Base-by-base conservation (phyloP, 2,329 filamentous ascomycete genomes). In the Diplodia corticola region DNA sequence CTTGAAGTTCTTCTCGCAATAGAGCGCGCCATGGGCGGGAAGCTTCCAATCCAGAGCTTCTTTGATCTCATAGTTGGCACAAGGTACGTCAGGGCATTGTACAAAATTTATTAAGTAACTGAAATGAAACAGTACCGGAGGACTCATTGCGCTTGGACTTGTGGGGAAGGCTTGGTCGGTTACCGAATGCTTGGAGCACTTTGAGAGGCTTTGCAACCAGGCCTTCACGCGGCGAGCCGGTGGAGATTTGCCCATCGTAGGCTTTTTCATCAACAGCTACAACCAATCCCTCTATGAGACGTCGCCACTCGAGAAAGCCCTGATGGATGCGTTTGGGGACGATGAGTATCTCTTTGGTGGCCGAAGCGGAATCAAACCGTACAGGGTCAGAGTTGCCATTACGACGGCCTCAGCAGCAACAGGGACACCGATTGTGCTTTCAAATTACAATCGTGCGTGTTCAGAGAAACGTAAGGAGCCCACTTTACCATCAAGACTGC, bases 1-100 rank as follows among this genome's bases (percentile, higher is more conserved):
- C 71, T 84, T 2, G 78, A 81, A 68, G 74, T 82, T 0, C 72
- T 84, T 4, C 69, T 74, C 24, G 70, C 71, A 4, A 76, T 84
- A 10, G 78, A 84, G 68, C 71, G 71, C 24, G 73, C 73, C 4
- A 69, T 83, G 1, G 80, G 78, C 2, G 71, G 73, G 6, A 71
- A 73, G 5, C 68, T 84, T 2, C 76, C 77, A 0, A 77, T 84
- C 2, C 80, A 79, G 59, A 71, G 71, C 3, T 84, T 84, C 71
- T 83, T 84, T 66, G 82, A 84, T 66, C 74, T 84, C 2, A 80
- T 84, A 22, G 78, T 72, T 6, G 72, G 72, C 10, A 72, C 70
- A 9, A 72, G 71, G 33, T 35, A 35, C 33, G 12, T 35, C 4
- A 9, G 12, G 7, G 7, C 2, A 2, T 13, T 35, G 5, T 35